Evolutionary conservation across 805 yeast genomes (phyloP).

Genomic region (Babjeviella inositovora): DNA sequence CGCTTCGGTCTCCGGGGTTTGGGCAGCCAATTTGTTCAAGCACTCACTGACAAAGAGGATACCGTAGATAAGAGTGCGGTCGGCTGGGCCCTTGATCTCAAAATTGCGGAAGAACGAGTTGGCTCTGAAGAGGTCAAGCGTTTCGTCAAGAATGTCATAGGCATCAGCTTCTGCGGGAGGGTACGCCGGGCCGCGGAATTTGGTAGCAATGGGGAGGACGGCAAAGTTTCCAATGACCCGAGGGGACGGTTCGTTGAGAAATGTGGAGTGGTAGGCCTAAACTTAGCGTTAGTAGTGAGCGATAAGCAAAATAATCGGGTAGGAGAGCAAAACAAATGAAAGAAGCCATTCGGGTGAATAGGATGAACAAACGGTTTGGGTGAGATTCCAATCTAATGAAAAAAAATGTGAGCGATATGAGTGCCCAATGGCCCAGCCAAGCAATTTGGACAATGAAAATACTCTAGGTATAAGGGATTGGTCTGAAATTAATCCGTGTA

Average conservation of each 20-base stretch:
- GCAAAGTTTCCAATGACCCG: constrained; percentile 68
- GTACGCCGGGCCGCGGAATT: constrained; percentile 83
- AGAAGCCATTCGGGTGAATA: too few relatives aligned
- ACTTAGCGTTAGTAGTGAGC: constrained; percentile 1
- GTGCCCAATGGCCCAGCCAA: too few relatives aligned
- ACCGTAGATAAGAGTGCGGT: constrained; percentile 85
- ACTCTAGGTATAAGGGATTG: too few relatives aligned
- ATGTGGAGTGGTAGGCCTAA: constrained; percentile 69
- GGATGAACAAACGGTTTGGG: too few relatives aligned
- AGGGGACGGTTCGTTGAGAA: constrained; percentile 44
- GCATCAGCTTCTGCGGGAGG: constrained; percentile 48
- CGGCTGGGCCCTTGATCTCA: constrained; percentile 92
- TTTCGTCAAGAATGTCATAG: constrained; percentile 87
- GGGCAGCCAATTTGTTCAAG: constrained; percentile 38
- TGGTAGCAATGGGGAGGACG: constrained; percentile 72
- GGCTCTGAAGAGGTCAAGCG: constrained; percentile 83
- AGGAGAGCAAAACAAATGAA: too few relatives aligned
- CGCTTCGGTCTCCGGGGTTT: constrained; percentile 41
- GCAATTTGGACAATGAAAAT: too few relatives aligned
- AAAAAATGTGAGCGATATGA: too few relatives aligned
- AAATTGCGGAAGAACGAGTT: constrained; percentile 94
- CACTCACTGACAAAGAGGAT: constrained; percentile 82
- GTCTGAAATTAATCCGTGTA: too few relatives aligned
- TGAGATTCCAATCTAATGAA: too few relatives aligned
- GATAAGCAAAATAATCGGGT: too few relatives aligned